Evolutionary conservation across 192 early-diverging fungal genomes (phyloP).

Genomic region (Pecoramyces ruminantium): DNA sequence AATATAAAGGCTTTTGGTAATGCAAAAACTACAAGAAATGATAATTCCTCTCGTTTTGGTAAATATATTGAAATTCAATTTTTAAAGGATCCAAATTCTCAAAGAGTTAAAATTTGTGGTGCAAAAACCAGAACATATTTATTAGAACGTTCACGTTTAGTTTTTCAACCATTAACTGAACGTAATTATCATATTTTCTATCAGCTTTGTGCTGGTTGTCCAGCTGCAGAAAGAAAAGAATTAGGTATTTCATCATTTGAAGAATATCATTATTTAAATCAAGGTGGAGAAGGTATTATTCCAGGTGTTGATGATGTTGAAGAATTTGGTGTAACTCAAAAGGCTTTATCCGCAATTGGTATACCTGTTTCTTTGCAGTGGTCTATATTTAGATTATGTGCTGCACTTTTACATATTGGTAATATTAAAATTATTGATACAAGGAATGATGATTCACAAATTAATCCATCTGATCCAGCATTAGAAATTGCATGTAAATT

Average conservation of each 20-base stretch:
- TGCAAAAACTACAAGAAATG: conserved; percentile 97
- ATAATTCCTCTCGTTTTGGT: conserved; percentile 95
- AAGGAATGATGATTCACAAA: conserved; percentile 41
- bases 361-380: conserved; percentile 66
- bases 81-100: conserved; percentile 29
- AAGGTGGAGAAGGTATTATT: conserved; percentile 63
- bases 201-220: conserved; percentile 85
- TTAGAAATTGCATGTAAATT: conserved; percentile 48
- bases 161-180: conserved; percentile 69
- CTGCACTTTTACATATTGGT: conserved; percentile 85
- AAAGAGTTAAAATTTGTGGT: conserved; percentile 61
- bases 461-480: conserved; percentile 63
- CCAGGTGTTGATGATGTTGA: conserved; percentile 77
- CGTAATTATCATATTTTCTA: conserved; percentile 99
- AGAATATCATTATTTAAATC: conserved; percentile 73
- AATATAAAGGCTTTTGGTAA: conserved; percentile 73
- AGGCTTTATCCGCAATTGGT: conserved; percentile 70
- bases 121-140: conserved; percentile 92
- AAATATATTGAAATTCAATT: conserved; percentile 98
- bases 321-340: conserved; percentile 78
- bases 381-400: conserved; percentile 76
- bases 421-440: conserved; percentile 73
- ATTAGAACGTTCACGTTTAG: conserved; percentile 85
- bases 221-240: conserved; percentile 63
- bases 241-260: conserved; percentile 58